Percentiles rank a stretch among this genome's conserved stretches.
These are phyloP conservation scores for Melanogaster broomeanus DNA, from an alignment of 768 basidiomycete species.

Conservation along the genomic window DNA sequence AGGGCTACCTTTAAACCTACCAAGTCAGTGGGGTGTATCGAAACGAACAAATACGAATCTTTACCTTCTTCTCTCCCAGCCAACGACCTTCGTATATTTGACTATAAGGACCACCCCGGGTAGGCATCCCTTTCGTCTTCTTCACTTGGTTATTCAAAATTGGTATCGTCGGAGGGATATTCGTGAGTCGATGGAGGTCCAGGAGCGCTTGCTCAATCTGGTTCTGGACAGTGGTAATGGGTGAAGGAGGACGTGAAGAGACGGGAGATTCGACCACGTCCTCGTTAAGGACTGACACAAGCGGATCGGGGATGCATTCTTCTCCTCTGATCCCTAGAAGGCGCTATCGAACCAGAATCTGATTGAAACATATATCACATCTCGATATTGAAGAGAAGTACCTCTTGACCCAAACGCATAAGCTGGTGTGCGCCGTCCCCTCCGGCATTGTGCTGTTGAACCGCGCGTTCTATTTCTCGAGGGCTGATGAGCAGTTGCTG, in stretches of 20 bases:
- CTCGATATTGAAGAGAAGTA: conserved; percentile 14
- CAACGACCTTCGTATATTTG: conserved; percentile 57
- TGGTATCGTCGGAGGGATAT: conserved; percentile 54
- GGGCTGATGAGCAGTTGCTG: conserved; percentile 39
- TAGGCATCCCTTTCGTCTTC: conserved; percentile 34
- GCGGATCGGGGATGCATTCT: neutral
- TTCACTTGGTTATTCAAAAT: conserved; percentile 54
- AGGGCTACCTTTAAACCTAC: conserved; percentile 48
- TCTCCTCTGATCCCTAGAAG: conserved; percentile 16
- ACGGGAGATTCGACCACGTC: conserved; percentile 23
- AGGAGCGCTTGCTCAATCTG: conserved; percentile 48
- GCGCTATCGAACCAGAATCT: conserved; percentile 15
- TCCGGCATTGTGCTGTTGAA: conserved; percentile 42
- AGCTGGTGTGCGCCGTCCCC: conserved; percentile 44
- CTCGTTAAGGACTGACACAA: conserved; percentile 16
- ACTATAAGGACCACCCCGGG: conserved; percentile 55
- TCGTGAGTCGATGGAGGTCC: conserved; percentile 50
- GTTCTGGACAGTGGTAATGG: conserved; percentile 28
- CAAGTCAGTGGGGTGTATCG: neutral
- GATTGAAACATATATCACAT: neutral
- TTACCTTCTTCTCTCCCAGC: conserved; percentile 54
- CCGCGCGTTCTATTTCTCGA: conserved; percentile 38
- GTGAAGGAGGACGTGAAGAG: conserved; percentile 23
- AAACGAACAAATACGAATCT: neutral
- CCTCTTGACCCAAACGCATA: conserved; percentile 57